Percentiles rank a stretch among this genome's conserved stretches.
Evolutionary conservation across 306 rosid species (phyloP).

Genomic region (Cucumis hystrix): DNA sequence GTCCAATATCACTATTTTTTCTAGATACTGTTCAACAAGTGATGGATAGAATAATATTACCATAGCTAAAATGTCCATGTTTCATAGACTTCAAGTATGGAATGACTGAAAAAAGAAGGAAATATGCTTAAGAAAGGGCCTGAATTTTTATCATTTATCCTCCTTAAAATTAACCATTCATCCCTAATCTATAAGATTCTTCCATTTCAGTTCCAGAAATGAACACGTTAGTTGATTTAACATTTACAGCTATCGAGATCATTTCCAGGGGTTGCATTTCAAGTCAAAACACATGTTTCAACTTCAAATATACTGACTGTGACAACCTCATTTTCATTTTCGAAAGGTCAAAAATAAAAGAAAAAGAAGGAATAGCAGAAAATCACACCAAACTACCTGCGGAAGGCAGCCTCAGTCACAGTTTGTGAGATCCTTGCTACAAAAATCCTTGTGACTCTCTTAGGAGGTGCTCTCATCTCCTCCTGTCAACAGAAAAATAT

Average conservation of each 20-base stretch:
- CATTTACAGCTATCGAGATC: background rate
- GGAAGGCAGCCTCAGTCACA: slow-evolving; percentile 71
- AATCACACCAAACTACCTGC: slow-evolving; percentile 41
- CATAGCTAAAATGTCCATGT: background rate
- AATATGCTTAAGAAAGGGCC: background rate
- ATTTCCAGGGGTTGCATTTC: background rate
- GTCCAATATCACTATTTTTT: background rate
- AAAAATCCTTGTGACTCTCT: slow-evolving; percentile 84
- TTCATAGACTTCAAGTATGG: background rate
- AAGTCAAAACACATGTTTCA: background rate
- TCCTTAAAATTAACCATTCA: background rate
- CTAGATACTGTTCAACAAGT: background rate
- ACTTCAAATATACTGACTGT: background rate
- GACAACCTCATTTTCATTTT: background rate
- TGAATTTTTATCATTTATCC: background rate
- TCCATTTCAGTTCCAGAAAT: background rate
- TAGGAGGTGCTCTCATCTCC: slow-evolving; percentile 87
- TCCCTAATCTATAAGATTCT: background rate
- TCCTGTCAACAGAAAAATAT: slow-evolving; percentile 40
- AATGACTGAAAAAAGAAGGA: background rate
- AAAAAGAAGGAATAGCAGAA: background rate
- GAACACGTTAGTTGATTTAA: background rate
- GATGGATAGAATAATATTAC: background rate
- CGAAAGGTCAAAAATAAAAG: background rate
- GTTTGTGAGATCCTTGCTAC: slow-evolving; percentile 90